These are phyloP conservation scores for Leccinum variabile DNA, from an alignment of 1,284 basidiomycete species.

Conservation along the genomic window DNA sequence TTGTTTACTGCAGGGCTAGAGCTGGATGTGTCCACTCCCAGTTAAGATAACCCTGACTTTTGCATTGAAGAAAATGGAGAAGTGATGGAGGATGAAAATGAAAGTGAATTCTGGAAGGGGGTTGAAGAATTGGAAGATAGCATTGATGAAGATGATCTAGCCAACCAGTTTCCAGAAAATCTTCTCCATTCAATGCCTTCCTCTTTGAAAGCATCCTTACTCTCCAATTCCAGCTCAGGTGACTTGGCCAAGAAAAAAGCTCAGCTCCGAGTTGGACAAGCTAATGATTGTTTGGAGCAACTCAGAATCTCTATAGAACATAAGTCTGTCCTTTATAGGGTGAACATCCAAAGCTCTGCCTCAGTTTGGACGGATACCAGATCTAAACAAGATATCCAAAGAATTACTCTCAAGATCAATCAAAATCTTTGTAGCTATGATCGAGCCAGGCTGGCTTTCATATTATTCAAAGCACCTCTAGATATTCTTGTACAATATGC, in stretches of 20 bases:
- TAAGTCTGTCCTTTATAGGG: constrained; percentile 10
- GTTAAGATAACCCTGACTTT: neutral
- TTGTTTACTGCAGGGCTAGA: neutral
- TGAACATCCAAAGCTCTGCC: constrained; percentile 2
- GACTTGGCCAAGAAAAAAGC: neutral
- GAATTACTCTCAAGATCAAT: constrained; percentile 7
- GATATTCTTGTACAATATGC: constrained; percentile 4
- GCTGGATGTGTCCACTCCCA: neutral
- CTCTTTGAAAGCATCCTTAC: neutral
- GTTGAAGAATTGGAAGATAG: neutral
- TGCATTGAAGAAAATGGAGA: neutral
- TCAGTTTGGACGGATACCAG: constrained; percentile 11
- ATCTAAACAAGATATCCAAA: constrained; percentile 10
- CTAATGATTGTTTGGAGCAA: neutral
- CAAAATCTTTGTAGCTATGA: constrained; percentile 7
- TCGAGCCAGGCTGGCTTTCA: neutral
- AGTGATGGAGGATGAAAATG: neutral
- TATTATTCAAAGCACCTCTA: neutral
- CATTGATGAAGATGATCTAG: neutral
- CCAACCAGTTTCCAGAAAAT: neutral
- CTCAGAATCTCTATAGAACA: constrained; percentile 9
- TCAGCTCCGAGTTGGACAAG: neutral
- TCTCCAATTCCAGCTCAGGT: neutral
- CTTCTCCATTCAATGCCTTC: neutral
- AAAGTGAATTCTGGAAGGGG: neutral